phyloP scores from a whole-genome alignment of 1,284 basidiomycete species.

The Cutaneotrichosporon curvatum region DNA sequence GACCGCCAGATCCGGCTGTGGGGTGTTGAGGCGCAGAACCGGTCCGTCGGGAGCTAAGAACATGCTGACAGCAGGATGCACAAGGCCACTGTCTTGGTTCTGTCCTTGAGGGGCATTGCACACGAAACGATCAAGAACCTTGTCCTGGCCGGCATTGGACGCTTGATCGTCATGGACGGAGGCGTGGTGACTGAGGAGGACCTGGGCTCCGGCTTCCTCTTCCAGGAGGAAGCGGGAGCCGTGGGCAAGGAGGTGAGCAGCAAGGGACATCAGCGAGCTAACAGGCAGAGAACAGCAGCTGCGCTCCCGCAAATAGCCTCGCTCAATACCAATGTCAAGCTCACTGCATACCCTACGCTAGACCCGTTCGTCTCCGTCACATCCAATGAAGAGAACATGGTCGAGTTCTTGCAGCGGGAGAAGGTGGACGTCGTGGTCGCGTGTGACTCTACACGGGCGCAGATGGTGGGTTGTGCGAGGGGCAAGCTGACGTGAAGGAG shows the following conservation, averaged over 20 bases:
- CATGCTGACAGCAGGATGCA: conserved; percentile 62
- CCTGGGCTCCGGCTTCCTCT: conserved; percentile 87
- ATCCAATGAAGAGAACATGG: conserved; percentile 50
- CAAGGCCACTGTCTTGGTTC: conserved; percentile 79
- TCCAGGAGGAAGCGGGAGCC: conserved; percentile 69
- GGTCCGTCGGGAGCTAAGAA: conserved; percentile 50
- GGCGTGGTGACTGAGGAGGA: conserved; percentile 57
- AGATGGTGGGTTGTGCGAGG: conserved; percentile 54
- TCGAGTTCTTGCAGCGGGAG: conserved; percentile 53
- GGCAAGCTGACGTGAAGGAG: conserved; percentile 51
- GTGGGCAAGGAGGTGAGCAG: conserved; percentile 69
- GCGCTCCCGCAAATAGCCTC: conserved; percentile 76
- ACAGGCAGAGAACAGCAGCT: conserved; percentile 66
- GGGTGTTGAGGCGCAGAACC: conserved; percentile 95
- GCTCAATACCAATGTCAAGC: conserved; percentile 82
- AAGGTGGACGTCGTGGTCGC: conserved; percentile 73
- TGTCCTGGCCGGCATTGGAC: conserved; percentile 55
- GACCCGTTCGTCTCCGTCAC: conserved; percentile 49
- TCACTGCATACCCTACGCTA: conserved; percentile 57
- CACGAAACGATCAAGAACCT: conserved; percentile 95
- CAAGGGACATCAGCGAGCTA: neutral
- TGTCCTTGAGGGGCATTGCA: conserved; percentile 73
- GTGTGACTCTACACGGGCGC: conserved; percentile 63
- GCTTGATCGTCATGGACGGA: conserved; percentile 53
- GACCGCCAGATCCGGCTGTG: conserved; percentile 96